A percentile compares a stretch with the other conserved stretches of the same genome.
Conservation (phyloP, 176 grass and related monocot genomes). For the Oryza punctata region DNA sequence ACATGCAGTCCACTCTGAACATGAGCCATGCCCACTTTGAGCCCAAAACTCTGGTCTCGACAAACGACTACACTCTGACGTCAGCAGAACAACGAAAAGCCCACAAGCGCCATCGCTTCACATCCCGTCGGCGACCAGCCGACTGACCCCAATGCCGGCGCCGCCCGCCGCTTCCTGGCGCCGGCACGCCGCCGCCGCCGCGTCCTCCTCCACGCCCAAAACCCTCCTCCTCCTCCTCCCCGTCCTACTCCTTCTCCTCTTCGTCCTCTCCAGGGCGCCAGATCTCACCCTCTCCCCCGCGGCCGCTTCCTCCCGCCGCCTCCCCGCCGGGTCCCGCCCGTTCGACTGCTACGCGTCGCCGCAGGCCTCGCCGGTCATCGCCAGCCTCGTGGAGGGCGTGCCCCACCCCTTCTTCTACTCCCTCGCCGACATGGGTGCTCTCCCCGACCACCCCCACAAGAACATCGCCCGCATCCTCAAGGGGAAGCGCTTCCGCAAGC, state of each 20-base stretch:
- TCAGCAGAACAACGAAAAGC: background rate
- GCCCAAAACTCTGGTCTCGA: no score
- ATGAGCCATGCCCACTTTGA: no score
- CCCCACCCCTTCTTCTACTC: conserved; percentile 81
- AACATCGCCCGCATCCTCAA: conserved; percentile 85
- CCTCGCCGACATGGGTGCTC: conserved; percentile 71
- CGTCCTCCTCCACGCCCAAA: conserved; percentile 38
- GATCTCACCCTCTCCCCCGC: conserved; percentile 38
- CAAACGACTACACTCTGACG: no score
- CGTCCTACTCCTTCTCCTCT: conserved; percentile 51
- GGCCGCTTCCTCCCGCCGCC: background rate
- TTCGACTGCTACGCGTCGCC: conserved; percentile 74
- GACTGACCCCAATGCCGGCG: conserved; percentile 30
- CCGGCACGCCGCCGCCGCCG: conserved; percentile 36
- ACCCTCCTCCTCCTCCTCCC: conserved; percentile 48
- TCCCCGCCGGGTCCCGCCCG: conserved; percentile 39
- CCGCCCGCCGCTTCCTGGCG: conserved; percentile 42
- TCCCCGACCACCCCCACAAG: conserved; percentile 78
- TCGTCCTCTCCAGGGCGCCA: conserved; percentile 46
- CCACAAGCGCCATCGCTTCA: background rate
- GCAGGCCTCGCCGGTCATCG: conserved; percentile 86
- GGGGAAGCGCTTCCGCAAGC: conserved; percentile 79
- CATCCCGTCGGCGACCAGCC: background rate
- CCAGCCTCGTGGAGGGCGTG: conserved; percentile 85
- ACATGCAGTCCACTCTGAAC: no score